Conservation (phyloP, 805 yeast genomes). For the Nakazawaea wickerhamii region DNA sequence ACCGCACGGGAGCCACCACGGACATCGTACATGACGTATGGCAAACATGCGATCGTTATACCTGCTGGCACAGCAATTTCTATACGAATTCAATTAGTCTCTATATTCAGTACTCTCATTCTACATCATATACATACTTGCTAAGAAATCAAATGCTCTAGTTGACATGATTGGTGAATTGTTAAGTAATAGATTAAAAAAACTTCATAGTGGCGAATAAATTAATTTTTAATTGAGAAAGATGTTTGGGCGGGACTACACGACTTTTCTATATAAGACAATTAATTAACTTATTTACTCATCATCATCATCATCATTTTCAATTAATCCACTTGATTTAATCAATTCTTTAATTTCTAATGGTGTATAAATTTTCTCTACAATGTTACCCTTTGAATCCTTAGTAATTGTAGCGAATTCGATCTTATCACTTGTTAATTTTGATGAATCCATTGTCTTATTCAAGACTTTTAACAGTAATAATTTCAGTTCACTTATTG, state of each 20-base stretch:
- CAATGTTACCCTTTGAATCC: constrained; percentile 41
- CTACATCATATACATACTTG: constrained; percentile 5
- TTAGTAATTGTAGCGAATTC: constrained; percentile 81
- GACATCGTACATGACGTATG: constrained; percentile 87
- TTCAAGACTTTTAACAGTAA: constrained; percentile 87
- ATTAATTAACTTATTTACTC: not conserved
- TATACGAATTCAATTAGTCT: too few relatives aligned
- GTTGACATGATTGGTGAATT: constrained; percentile 6
- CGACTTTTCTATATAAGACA: not conserved
- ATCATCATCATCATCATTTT: constrained; percentile 48
- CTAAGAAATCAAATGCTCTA: constrained; percentile 8
- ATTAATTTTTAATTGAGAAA: too few relatives aligned
- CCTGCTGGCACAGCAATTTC: constrained; percentile 68
- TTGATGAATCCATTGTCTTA: constrained; percentile 88
- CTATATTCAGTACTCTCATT: not conserved
- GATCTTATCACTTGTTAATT: constrained; percentile 81
- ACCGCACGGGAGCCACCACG: constrained; percentile 96
- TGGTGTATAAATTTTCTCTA: constrained; percentile 76
- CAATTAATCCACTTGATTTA: constrained; percentile 64
- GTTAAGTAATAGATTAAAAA: not conserved
- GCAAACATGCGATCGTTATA: constrained; percentile 62
- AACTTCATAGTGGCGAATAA: constrained; percentile 3
- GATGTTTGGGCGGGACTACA: too few relatives aligned
- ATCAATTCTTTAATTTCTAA: constrained; percentile 69
- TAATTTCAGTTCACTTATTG: constrained; percentile 70